Conservation (phyloP, 768 basidiomycete genomes). For the Agrocybe chaxingu region DNA sequence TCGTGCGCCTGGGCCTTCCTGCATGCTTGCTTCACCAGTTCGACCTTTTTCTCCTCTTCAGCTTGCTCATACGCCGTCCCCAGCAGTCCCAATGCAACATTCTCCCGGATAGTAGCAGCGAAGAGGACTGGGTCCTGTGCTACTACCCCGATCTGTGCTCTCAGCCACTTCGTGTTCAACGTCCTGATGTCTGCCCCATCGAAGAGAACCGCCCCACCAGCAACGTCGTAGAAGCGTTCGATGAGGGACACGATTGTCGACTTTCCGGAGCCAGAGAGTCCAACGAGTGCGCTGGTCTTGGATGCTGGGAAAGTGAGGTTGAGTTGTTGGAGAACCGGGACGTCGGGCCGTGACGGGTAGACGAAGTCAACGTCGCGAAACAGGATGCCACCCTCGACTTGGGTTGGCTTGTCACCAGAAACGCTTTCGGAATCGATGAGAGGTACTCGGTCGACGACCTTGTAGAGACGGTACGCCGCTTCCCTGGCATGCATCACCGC, state of each 20-base stretch:
- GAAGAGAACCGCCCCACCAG: conserved; percentile 62
- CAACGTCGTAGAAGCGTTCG: conserved; percentile 85
- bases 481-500: conserved; percentile 32
- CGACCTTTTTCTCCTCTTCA: conserved; percentile 70
- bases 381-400: conserved; percentile 26
- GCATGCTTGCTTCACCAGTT: conserved; percentile 75
- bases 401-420: conserved; percentile 52
- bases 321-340: conserved; percentile 61
- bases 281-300: conserved; percentile 72
- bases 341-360: conserved; percentile 77
- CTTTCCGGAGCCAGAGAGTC: conserved; percentile 75
- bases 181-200: conserved; percentile 71
- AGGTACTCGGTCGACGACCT: conserved; percentile 84
- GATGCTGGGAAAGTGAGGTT: conserved; percentile 37
- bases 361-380: conserved; percentile 73
- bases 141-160: conserved; percentile 82
- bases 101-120: conserved; percentile 73
- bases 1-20: conserved; percentile 84
- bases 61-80: conserved; percentile 61
- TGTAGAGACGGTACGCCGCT: conserved; percentile 84
- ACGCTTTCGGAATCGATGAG: conserved; percentile 77
- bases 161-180: conserved; percentile 80
- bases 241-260: conserved; percentile 73
- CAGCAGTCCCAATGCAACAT: conserved; percentile 82
- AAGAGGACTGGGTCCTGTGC: conserved; percentile 85